A percentile compares a stretch with the other conserved stretches of the same genome.
Conservation (phyloP, 1,139 yeast genomes). For the Spencermartinsiella ligniputridi region DNA sequence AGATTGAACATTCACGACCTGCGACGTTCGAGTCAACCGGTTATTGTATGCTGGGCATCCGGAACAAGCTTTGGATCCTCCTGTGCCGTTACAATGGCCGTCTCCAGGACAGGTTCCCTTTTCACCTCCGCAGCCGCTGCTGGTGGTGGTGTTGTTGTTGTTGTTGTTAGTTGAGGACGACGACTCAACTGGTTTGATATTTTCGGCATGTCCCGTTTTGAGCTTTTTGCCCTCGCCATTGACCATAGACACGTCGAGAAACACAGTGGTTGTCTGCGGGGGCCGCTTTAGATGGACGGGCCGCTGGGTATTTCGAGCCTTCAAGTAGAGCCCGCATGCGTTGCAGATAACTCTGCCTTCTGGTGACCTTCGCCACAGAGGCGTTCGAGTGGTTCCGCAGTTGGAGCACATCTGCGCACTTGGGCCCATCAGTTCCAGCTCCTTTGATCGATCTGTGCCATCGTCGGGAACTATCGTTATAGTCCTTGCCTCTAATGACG, state of each 20-base stretch:
- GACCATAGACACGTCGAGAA: conserved; percentile 5
- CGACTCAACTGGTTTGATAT: not conserved
- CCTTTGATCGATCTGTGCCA: not conserved
- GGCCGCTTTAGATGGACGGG: conserved; percentile 52
- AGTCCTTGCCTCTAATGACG: not conserved
- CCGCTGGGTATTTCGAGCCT: conserved; percentile 40
- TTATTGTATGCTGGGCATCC: conserved; percentile 84
- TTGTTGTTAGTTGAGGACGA: too few relatives aligned
- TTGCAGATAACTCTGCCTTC: conserved; percentile 63
- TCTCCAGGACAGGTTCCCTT: conserved; percentile 75
- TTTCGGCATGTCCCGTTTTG: not conserved
- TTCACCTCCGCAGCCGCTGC: too few relatives aligned
- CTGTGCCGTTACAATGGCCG: conserved; percentile 83
- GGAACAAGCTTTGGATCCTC: conserved; percentile 73
- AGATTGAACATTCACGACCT: too few relatives aligned
- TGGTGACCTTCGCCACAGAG: conserved; percentile 67
- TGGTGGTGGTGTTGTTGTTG: too few relatives aligned
- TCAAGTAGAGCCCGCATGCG: conserved; percentile 58
- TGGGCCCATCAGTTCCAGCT: conserved; percentile 5
- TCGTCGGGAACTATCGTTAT: not conserved
- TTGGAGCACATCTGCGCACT: conserved; percentile 52
- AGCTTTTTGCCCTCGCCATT: not conserved
- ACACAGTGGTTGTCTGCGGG: conserved; percentile 13
- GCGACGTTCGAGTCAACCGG: conserved; percentile 39
- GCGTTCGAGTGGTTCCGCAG: conserved; percentile 66